Base-by-base conservation (phyloP, 495 filamentous ascomycete genomes). In the Hypoxylon fuscum region DNA sequence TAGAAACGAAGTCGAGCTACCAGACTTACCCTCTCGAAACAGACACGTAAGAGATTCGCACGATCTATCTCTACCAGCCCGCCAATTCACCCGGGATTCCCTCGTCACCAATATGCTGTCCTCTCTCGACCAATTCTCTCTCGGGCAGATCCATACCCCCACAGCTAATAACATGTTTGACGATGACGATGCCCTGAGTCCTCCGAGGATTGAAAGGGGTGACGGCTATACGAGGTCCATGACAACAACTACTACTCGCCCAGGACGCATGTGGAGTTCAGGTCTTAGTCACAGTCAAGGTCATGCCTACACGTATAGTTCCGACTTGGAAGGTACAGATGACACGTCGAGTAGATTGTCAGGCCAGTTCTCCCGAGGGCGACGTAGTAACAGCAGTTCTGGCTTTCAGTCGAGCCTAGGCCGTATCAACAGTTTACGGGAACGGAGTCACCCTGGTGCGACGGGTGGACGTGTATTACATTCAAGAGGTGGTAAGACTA, bases 31-130 rank as follows among this genome's bases (percentile, higher is more conserved):
- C n/a, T n/a, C n/a, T 35, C 63, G 54, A 40, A 46, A 46, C 37
- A 66, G 64, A 38, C 55, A 56, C 52, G 49, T 60, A 12, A 84
- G 88, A 44, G 92, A 96, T 71, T 94, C 93, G 21, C 93, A 97
- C 77, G 93, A 96, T 73, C 79, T 97, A 45, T 92, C 91, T 27
- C 78, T 96, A 46, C 86, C 88, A 6, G 80, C 88, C 44, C 81
- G 87, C 53, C 88, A 92, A 70, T 86, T 88, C 59, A 88, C 87
- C 22, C 86, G 93, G 45, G 90, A 92, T 64, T 96, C 93, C 18
- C 86, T 97, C 42, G 89, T 97, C 38, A 90, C 93, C 73, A 93
- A 96, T 68, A 92, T 97, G 86, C 84, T 97, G 10, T 82, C 93
- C 25, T 96, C 93, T 14, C 84, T 97, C 55, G 92, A 96, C 74